Evolutionary conservation across 1,284 basidiomycete genomes (phyloP).

Genomic region (Moniliella sp.): DNA sequence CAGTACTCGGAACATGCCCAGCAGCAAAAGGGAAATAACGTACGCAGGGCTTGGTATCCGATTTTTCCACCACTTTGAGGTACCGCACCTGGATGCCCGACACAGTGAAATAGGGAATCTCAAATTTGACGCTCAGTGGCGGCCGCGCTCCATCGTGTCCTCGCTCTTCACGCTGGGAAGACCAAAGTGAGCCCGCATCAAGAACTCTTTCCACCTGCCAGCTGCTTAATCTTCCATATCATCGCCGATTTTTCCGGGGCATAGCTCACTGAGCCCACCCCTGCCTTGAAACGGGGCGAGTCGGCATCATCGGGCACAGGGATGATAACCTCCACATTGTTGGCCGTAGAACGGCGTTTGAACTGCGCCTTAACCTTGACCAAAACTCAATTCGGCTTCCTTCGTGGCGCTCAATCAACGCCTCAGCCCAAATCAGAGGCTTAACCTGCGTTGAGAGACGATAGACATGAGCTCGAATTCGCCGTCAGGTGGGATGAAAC

Average conservation of each 20-base stretch:
- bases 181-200: slow-evolving; percentile 33
- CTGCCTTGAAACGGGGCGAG: slow-evolving; percentile 80
- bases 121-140: slow-evolving; percentile 87
- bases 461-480: slow-evolving; percentile 98
- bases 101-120: slow-evolving; percentile 84
- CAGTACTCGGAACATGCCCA: neutral
- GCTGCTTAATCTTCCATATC: slow-evolving; percentile 34
- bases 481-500: slow-evolving; percentile 95
- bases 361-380: slow-evolving; percentile 96
- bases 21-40: slow-evolving; percentile 5
- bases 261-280: slow-evolving; percentile 26
- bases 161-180: slow-evolving; percentile 29
- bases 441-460: slow-evolving; percentile 87
- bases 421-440: slow-evolving; percentile 93
- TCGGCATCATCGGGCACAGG: slow-evolving; percentile 96
- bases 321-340: slow-evolving; percentile 94
- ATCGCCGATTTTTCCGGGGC: slow-evolving; percentile 32
- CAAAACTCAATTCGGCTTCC: slow-evolving; percentile 85
- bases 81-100: slow-evolving; percentile 92
- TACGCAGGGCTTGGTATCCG: slow-evolving; percentile 56
- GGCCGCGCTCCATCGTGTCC: slow-evolving; percentile 58
- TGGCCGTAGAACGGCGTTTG: slow-evolving; percentile 82
- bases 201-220: slow-evolving; percentile 29
- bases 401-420: slow-evolving; percentile 76
- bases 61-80: slow-evolving; percentile 93